Conservation (phyloP, 169 alveolate species). For the Eimeria maxima region DNA sequence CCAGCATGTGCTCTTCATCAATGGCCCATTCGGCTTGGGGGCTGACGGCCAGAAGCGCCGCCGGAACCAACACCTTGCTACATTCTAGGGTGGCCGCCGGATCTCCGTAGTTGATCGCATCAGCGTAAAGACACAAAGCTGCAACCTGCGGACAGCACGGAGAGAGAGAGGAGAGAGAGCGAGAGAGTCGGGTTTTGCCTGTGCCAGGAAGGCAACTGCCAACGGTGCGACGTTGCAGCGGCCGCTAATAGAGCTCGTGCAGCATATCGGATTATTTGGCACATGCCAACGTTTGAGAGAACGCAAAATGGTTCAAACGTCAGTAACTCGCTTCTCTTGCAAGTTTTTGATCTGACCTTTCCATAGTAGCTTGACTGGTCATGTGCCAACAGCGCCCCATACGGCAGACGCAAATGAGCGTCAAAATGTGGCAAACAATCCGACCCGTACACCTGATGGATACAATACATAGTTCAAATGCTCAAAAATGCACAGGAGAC, state of each 20-base stretch:
- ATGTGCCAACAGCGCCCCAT: constrained; percentile 81
- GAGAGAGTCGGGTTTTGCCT: background rate
- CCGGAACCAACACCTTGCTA: constrained; percentile 68
- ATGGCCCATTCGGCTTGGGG: constrained; percentile 32
- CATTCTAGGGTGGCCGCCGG: constrained; percentile 44
- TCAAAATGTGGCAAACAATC: constrained; percentile 75
- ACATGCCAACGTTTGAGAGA: background rate
- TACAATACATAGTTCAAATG: background rate
- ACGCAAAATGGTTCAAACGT: background rate
- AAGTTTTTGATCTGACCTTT: constrained; percentile 29
- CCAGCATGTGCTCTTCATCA: constrained; percentile 67
- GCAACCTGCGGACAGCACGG: constrained; percentile 48
- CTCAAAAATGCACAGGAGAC: background rate
- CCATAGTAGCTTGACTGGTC: constrained; percentile 74
- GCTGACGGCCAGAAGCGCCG: constrained; percentile 79
- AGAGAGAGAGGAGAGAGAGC: background rate
- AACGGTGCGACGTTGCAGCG: background rate
- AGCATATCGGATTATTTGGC: background rate
- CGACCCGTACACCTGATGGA: constrained; percentile 76
- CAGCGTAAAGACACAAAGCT: constrained; percentile 82
- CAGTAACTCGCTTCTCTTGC: background rate
- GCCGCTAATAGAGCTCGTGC: background rate
- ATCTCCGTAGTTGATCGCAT: constrained; percentile 77
- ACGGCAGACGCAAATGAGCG: constrained; percentile 79
- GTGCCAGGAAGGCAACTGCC: background rate